phyloP scores from a whole-genome alignment of 2,329 filamentous ascomycete species.

The Ceratocystis colombiana region DNA sequence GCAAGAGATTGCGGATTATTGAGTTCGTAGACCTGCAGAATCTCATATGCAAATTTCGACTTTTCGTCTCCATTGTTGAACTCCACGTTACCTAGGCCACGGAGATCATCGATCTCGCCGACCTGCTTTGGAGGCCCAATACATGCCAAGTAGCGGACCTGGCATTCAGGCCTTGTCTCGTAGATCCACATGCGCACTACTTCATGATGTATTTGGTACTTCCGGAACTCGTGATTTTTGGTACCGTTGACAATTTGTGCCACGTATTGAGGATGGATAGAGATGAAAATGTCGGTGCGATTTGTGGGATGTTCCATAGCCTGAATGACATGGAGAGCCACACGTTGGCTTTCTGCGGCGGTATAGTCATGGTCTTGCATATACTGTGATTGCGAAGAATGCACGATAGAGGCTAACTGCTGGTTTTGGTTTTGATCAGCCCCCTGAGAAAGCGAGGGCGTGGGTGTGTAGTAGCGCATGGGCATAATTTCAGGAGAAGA shows the following conservation, averaged over 20 bases:
- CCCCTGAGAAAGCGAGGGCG: conserved; percentile 3
- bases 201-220: conserved; percentile 45
- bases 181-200: conserved; percentile 56
- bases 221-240: conserved; percentile 47
- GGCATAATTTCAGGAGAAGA: conserved; percentile 23
- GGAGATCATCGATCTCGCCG: conserved; percentile 38
- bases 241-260: conserved; percentile 40
- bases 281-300: conserved; percentile 46
- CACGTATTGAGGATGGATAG: conserved; percentile 41
- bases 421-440: conserved; percentile 23
- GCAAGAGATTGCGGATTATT: conserved; percentile 47
- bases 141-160: conserved; percentile 50
- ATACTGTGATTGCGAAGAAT: conserved; percentile 2
- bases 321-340: conserved; percentile 42
- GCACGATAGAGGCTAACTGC: conserved; percentile 1
- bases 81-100: conserved; percentile 42
- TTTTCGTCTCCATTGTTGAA: conserved; percentile 37
- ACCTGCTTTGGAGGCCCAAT: conserved; percentile 40
- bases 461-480: conserved; percentile 22
- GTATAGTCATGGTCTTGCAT: neutral
- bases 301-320: conserved; percentile 40
- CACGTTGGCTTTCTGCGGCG: conserved; percentile 40
- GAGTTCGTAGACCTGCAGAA: conserved; percentile 50
- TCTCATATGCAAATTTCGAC: conserved; percentile 42
- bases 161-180: conserved; percentile 37